Conservation (phyloP, 495 filamentous ascomycete species). For the Penicillium subrubescens region DNA sequence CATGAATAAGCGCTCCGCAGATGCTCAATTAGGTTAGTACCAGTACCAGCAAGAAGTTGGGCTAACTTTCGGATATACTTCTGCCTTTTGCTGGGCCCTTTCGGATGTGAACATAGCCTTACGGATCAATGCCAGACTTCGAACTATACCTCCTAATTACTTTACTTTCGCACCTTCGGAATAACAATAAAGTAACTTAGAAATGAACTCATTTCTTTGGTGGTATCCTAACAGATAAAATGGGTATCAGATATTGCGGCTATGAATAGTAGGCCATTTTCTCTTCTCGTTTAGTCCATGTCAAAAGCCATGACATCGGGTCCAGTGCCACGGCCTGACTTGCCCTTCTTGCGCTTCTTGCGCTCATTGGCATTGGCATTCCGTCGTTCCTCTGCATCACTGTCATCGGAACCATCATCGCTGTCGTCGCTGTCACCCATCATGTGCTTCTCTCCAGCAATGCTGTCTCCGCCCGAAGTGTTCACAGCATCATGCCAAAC, state of each 20-base stretch:
- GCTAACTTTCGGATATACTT: slow-evolving; percentile 15
- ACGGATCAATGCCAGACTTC: neutral
- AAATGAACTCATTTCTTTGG: neutral
- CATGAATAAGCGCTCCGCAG: slow-evolving; percentile 21
- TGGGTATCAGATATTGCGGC: slow-evolving; percentile 32
- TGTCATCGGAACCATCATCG: slow-evolving; percentile 50
- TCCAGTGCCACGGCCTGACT: slow-evolving; percentile 53
- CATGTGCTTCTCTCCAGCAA: slow-evolving; percentile 38
- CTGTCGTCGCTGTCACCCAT: slow-evolving; percentile 47
- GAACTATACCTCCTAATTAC: neutral
- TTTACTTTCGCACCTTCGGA: neutral
- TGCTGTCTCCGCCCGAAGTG: slow-evolving; percentile 38
- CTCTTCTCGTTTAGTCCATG: slow-evolving; percentile 52
- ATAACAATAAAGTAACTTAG: neutral
- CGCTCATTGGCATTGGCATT: slow-evolving; percentile 44
- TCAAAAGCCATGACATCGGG: slow-evolving; percentile 68
- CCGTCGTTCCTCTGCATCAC: slow-evolving; percentile 37
- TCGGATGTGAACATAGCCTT: slow-evolving; percentile 15
- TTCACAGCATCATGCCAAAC: slow-evolving; percentile 70
- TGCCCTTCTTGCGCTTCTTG: slow-evolving; percentile 61
- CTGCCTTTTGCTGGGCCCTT: neutral
- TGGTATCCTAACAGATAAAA: slow-evolving; percentile 9
- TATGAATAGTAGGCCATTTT: slow-evolving; percentile 6
- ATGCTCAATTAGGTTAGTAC: neutral
- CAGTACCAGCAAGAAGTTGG: neutral